Percentiles rank a stretch among this genome's conserved stretches.
Evolutionary conservation across 768 basidiomycete genomes (phyloP).

Genomic region (Psilocybe azurescens): DNA sequence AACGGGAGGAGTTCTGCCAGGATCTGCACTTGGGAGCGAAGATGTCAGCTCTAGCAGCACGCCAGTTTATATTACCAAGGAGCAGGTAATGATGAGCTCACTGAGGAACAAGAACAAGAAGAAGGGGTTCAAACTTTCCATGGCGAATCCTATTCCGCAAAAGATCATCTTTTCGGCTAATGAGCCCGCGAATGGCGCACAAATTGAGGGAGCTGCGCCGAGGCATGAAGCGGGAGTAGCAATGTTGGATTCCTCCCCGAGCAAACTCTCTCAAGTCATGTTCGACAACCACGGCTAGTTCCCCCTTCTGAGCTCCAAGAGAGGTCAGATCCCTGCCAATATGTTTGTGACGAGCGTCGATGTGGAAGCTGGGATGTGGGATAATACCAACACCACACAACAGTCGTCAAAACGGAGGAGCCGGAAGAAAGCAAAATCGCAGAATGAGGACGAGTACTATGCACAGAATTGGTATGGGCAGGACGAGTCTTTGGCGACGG

Average conservation of each 20-base stretch:
- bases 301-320: constrained; percentile 69
- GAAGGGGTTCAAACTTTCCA: constrained; percentile 63
- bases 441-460: constrained; percentile 10
- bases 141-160: constrained; percentile 42
- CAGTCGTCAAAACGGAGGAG: constrained; percentile 10
- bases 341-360: constrained; percentile 77
- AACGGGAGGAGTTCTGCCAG: background rate
- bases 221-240: background rate
- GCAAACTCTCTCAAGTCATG: background rate
- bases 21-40: background rate
- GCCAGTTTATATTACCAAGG: constrained; percentile 19
- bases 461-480: background rate
- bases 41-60: background rate
- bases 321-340: constrained; percentile 57
- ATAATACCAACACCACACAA: constrained; percentile 9
- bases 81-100: constrained; percentile 51
- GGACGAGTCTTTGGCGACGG: constrained; percentile 15
- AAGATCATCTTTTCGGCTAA: constrained; percentile 57
- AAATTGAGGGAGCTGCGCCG: background rate
- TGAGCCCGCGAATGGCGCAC: background rate
- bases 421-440: constrained; percentile 31
- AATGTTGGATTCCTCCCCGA: background rate
- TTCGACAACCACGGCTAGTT: constrained; percentile 40
- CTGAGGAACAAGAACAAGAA: constrained; percentile 79
- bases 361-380: constrained; percentile 58